These are phyloP conservation scores for Lactifluus piperatus DNA, from an alignment of 768 basidiomycete genomes.

Conservation along the genomic window DNA sequence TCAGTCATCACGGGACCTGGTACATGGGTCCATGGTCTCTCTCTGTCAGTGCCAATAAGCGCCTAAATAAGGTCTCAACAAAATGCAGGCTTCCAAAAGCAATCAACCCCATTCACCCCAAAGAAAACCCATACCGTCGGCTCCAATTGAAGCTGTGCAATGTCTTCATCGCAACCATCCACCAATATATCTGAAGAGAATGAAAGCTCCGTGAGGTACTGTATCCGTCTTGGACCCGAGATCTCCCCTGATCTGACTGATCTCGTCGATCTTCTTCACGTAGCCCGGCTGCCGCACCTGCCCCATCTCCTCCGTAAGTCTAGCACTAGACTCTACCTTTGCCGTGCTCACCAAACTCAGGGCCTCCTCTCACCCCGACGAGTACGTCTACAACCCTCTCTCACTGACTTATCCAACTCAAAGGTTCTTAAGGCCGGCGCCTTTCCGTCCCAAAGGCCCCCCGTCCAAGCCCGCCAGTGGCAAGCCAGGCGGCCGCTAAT, in stretches of 20 bases:
- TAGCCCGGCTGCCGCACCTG: background rate
- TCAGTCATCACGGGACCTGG: too few species aligned
- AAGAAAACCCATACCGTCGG: background rate
- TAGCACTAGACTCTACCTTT: too few species aligned
- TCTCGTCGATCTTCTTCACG: background rate
- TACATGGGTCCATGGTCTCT: too few species aligned
- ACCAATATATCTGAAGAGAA: background rate
- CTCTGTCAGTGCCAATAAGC: too few species aligned
- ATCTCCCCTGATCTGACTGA: background rate
- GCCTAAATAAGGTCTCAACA: background rate
- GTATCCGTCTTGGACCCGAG: background rate
- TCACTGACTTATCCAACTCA: background rate
- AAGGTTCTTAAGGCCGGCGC: background rate
- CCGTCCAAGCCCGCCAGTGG: background rate
- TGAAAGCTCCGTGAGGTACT: background rate
- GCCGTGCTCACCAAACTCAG: background rate
- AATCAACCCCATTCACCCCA: background rate
- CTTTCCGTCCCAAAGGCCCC: constrained; percentile 10
- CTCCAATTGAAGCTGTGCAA: background rate
- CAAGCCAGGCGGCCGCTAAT: background rate
- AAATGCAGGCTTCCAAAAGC: background rate
- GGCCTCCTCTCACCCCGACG: background rate
- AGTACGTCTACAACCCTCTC: background rate
- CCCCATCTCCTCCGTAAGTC: background rate
- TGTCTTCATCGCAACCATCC: background rate